Evolutionary conservation across 257 asterid species (phyloP).

Genomic region (Solanum neorickii): DNA sequence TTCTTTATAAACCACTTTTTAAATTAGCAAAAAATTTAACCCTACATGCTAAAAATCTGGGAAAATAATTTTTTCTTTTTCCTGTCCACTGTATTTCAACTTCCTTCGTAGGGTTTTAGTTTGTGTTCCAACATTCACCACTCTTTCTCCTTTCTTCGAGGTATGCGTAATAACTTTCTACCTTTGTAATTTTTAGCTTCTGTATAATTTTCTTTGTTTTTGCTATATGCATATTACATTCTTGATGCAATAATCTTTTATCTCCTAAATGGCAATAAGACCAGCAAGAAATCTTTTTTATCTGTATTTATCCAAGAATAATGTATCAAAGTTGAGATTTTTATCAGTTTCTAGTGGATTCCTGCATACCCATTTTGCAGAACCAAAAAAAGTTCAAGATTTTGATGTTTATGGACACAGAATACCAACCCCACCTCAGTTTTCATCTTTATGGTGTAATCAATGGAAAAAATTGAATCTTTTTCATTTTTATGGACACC

Average conservation of each 20-base stretch:
- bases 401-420: conserved; percentile 3
- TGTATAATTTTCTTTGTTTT: background rate
- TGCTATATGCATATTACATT: background rate
- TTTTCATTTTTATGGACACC: conserved; percentile 9
- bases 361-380: conserved; percentile 10
- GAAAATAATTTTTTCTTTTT: background rate
- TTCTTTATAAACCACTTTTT: background rate
- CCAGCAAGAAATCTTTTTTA: conserved; percentile 31
- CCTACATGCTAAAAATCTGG: background rate
- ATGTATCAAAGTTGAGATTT: conserved; percentile 11
- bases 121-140: background rate
- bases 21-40: background rate
- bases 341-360: conserved; percentile 13
- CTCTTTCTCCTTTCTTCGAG: background rate
- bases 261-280: conserved; percentile 41
- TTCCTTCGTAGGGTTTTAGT: conserved; percentile 9
- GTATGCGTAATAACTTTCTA: background rate
- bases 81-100: background rate
- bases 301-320: conserved; percentile 25
- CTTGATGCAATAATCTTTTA: background rate
- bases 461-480: conserved; percentile 3
- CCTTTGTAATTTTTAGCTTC: background rate
- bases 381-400: conserved; percentile 11
- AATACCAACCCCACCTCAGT: background rate
- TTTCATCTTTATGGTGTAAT: conserved; percentile 1